Conservation (phyloP, 495 filamentous ascomycete species). For the Thozetella sp. region DNA sequence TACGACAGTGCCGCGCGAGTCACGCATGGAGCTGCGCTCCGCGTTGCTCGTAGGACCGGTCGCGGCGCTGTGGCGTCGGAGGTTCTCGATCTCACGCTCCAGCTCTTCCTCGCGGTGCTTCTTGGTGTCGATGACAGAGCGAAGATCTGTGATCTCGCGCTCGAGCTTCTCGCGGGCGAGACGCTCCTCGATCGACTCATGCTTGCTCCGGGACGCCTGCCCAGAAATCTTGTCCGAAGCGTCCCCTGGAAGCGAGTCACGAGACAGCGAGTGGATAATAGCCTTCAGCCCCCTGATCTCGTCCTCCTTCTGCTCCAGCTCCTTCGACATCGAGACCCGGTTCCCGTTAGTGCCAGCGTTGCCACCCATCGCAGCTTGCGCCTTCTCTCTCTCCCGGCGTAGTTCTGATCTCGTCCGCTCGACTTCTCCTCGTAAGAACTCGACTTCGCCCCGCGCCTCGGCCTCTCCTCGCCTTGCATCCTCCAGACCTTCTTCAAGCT, state of each 20-base stretch:
- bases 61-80: slow-evolving; percentile 56
- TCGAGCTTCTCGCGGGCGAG: slow-evolving; percentile 66
- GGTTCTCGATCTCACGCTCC: slow-evolving; percentile 78
- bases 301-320: slow-evolving; percentile 92
- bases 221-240: slow-evolving; percentile 41
- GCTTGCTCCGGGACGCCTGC: slow-evolving; percentile 34
- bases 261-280: slow-evolving; percentile 92
- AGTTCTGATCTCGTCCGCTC: slow-evolving; percentile 91
- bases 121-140: slow-evolving; percentile 70
- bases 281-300: slow-evolving; percentile 96
- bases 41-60: slow-evolving; percentile 53
- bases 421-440: slow-evolving; percentile 94
- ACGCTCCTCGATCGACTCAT: slow-evolving; percentile 60
- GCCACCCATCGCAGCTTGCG: slow-evolving; percentile 61
- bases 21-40: slow-evolving; percentile 52
- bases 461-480: slow-evolving; percentile 96
- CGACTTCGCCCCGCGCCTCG: slow-evolving; percentile 93
- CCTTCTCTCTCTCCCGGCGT: slow-evolving; percentile 86
- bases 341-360: slow-evolving; percentile 51
- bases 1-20: slow-evolving; percentile 60
- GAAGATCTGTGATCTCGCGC: slow-evolving; percentile 75
- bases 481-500: slow-evolving; percentile 95
- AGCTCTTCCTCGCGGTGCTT: slow-evolving; percentile 83
- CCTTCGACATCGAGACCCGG: slow-evolving; percentile 53
- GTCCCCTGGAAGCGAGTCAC: slow-evolving; percentile 62